Evolutionary conservation across 441 rosid genomes (phyloP).

Genomic region (Syzygium malaccense): DNA sequence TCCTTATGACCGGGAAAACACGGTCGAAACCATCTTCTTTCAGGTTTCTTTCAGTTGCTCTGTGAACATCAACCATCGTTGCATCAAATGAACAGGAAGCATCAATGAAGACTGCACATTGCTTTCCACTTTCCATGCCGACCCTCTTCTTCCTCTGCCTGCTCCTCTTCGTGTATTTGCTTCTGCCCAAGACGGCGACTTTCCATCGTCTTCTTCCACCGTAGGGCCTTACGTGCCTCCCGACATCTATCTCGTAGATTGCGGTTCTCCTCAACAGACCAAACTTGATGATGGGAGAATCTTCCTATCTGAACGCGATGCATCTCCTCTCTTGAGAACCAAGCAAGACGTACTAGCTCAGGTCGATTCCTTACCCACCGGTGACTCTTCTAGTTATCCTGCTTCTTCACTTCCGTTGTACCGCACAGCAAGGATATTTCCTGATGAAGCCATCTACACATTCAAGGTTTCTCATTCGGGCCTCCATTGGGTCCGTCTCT

Average conservation of each 20-base stretch:
- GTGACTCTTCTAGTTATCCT: constrained; percentile 11
- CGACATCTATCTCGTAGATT: constrained; percentile 58
- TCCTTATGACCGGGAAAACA: neutral
- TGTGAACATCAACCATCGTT: constrained; percentile 11
- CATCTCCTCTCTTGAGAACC: constrained; percentile 37
- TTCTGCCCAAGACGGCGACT: neutral
- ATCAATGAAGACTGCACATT: neutral
- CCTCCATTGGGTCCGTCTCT: constrained; percentile 54
- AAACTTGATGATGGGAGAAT: constrained; percentile 54
- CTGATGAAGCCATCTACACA: constrained; percentile 23
- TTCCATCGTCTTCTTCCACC: neutral
- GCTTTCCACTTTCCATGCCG: neutral
- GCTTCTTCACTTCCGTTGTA: constrained; percentile 22
- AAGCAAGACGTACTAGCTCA: constrained; percentile 36
- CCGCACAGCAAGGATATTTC: constrained; percentile 31
- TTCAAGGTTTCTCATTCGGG: constrained; percentile 41
- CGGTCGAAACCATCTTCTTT: neutral
- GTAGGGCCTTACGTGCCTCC: constrained; percentile 19
- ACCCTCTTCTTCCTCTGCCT: constrained; percentile 6
- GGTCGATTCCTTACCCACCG: constrained; percentile 28
- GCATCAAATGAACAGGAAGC: constrained; percentile 14
- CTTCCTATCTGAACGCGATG: constrained; percentile 50
- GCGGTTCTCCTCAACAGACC: constrained; percentile 61
- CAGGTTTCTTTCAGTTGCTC: neutral
- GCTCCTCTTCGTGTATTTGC: neutral